Conservation (phyloP, 2,329 filamentous ascomycete genomes). For the Whalleya microplaca region DNA sequence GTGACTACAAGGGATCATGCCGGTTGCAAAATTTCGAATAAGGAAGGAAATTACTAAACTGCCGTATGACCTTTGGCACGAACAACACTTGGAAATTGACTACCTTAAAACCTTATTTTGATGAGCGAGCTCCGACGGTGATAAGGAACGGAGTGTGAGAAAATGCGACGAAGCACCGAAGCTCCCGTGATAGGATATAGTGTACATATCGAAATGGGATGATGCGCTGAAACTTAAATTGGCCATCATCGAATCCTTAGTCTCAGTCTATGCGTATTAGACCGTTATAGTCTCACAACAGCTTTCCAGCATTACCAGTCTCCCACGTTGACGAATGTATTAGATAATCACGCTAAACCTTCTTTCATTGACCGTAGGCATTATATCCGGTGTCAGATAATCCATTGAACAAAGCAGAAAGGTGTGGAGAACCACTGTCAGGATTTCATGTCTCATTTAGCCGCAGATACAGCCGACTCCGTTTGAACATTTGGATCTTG, state of each 20-base stretch:
- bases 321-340: neutral
- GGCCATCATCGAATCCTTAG: neutral
- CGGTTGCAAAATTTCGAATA: neutral
- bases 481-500: constrained; percentile 10
- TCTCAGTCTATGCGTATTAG: neutral
- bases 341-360: neutral
- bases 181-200: too few species aligned
- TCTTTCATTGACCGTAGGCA: neutral
- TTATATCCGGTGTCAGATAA: neutral
- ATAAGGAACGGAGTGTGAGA: neutral
- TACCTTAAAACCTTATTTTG: too few species aligned
- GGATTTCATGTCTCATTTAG: constrained; percentile 7
- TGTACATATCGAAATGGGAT: neutral
- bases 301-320: neutral
- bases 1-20: neutral
- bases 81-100: too few species aligned
- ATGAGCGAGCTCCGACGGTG: neutral
- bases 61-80: neutral
- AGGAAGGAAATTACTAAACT: neutral
- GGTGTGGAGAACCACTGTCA: neutral
- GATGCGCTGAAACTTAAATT: neutral
- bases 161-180: neutral
- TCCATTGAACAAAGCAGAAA: neutral
- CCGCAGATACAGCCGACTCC: constrained; percentile 4
- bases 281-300: neutral